These are phyloP conservation scores for Moesziomyces sp. DNA, from an alignment of 1,284 basidiomycete genomes.

Conservation along the genomic window DNA sequence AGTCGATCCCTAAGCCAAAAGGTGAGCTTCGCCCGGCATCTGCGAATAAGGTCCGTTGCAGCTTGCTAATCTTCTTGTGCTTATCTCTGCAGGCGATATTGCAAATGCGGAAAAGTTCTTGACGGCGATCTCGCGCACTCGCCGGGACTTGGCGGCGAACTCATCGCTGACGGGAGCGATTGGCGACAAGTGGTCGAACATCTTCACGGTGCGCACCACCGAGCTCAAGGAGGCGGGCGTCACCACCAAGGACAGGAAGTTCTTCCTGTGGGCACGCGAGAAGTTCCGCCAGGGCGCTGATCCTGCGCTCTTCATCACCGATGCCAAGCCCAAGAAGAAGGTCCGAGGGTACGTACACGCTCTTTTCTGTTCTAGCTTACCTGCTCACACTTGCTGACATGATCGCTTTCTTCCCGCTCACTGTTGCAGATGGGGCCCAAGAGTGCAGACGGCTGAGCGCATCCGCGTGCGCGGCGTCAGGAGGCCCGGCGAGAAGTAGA, in stretches of 20 bases:
- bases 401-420: neutral
- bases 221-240: conserved; percentile 77
- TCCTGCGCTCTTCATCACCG: conserved; percentile 75
- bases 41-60: too few species aligned
- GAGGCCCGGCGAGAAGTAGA: conserved; percentile 59
- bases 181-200: conserved; percentile 74
- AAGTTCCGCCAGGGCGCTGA: conserved; percentile 76
- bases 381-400: neutral
- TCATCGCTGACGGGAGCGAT: conserved; percentile 60
- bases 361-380: neutral
- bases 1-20: conserved; percentile 17
- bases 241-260: conserved; percentile 76
- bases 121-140: conserved; percentile 77
- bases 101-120: conserved; percentile 71
- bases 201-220: conserved; percentile 75
- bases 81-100: conserved; percentile 7
- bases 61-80: neutral
- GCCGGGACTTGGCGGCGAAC: conserved; percentile 73
- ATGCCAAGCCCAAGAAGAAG: conserved; percentile 76
- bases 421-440: conserved; percentile 71
- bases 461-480: conserved; percentile 58
- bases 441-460: conserved; percentile 75
- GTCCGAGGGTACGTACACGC: conserved; percentile 71
- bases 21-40: neutral
- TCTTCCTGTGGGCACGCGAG: conserved; percentile 83